A percentile compares a stretch with the other conserved stretches of the same genome.
phyloP scores from a whole-genome alignment of 495 filamentous ascomycete genomes.

The Tirmania nivea region DNA sequence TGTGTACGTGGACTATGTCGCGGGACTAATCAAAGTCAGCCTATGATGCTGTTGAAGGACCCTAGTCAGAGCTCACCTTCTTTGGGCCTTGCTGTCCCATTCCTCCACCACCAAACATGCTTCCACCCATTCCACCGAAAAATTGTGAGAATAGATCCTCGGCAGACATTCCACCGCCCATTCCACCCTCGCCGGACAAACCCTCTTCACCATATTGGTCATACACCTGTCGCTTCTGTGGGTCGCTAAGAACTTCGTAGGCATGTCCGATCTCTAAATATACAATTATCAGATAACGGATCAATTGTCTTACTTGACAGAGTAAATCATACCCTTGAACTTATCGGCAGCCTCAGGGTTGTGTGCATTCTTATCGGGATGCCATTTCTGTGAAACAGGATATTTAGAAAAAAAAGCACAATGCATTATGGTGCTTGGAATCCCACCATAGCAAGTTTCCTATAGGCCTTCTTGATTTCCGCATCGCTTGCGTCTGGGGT shows the following conservation, averaged over 20 bases:
- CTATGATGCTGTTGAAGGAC: background rate
- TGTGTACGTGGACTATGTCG: constrained; percentile 83
- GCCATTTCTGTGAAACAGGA: constrained; percentile 14
- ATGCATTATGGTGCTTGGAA: background rate
- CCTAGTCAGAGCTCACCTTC: constrained; percentile 37
- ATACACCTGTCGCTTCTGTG: constrained; percentile 76
- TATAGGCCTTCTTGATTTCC: constrained; percentile 68
- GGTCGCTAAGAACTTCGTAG: constrained; percentile 81
- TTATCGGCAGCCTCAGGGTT: constrained; percentile 87
- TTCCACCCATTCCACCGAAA: constrained; percentile 73
- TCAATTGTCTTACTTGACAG: background rate
- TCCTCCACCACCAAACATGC: constrained; percentile 67
- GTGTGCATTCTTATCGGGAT: constrained; percentile 78
- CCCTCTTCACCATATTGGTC: constrained; percentile 96
- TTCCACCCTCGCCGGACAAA: constrained; percentile 64
- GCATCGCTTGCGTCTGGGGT: constrained; percentile 43
- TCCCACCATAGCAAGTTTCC: constrained; percentile 42
- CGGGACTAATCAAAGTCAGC: constrained; percentile 11
- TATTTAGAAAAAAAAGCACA: background rate
- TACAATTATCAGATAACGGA: background rate
- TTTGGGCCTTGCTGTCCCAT: constrained; percentile 68
- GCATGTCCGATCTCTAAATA: constrained; percentile 58
- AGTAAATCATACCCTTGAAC: constrained; percentile 40
- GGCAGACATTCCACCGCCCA: constrained; percentile 71
- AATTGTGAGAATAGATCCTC: constrained; percentile 96